phyloP scores from a whole-genome alignment of 2,329 filamentous ascomycete genomes.

The Aspergillus ustus region DNA sequence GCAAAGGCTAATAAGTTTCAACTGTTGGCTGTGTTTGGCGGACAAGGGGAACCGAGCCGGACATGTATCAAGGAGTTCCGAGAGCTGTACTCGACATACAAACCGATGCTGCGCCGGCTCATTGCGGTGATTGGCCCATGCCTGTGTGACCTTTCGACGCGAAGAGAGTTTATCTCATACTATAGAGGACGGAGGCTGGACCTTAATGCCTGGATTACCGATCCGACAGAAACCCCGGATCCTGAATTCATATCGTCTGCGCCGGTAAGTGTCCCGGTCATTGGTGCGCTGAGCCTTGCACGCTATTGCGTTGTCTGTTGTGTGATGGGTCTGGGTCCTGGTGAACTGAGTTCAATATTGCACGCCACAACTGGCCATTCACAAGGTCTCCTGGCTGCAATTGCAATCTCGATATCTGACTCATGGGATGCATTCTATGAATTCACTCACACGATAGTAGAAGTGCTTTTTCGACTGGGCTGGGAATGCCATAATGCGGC shows the following conservation, averaged over 20 bases:
- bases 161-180: conserved; percentile 13
- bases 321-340: conserved; percentile 33
- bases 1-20: conserved; percentile 16
- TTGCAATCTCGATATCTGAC: conserved; percentile 37
- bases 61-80: conserved; percentile 24
- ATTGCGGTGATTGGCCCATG: conserved; percentile 13
- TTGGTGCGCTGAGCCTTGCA: conserved; percentile 41
- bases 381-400: conserved; percentile 44
- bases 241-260: conserved; percentile 40
- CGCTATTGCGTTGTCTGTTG: conserved; percentile 37
- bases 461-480: conserved; percentile 31
- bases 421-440: conserved; percentile 42
- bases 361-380: conserved; percentile 42
- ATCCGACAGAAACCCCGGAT: conserved; percentile 33
- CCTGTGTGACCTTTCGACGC: conserved; percentile 15
- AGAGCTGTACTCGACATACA: conserved; percentile 23
- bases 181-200: conserved; percentile 17
- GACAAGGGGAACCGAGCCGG: conserved; percentile 24
- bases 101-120: conserved; percentile 20
- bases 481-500: conserved; percentile 24
- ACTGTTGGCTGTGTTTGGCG: conserved; percentile 25
- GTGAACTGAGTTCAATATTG: conserved; percentile 31
- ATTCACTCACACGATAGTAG: conserved; percentile 31
- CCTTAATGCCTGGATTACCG: conserved; percentile 25
- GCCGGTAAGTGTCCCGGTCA: conserved; percentile 46